Conservation (phyloP, 2,329 filamentous ascomycete species). For the Rosellinia necatrix region DNA sequence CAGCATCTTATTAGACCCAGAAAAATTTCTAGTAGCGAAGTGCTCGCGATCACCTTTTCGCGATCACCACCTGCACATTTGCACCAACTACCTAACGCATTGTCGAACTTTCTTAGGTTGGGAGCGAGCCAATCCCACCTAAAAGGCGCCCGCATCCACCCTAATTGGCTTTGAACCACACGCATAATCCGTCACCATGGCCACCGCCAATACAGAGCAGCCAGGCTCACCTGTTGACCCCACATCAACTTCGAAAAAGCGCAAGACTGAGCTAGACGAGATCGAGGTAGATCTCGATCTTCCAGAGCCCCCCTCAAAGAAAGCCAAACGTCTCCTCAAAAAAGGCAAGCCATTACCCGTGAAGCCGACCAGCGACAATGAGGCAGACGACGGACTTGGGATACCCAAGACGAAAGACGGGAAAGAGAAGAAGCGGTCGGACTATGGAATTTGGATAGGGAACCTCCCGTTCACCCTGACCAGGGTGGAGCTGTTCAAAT, state of each 20-base stretch:
- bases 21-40: conserved; percentile 36
- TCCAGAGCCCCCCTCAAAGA: conserved; percentile 96
- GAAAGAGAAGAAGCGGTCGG: conserved; percentile 66
- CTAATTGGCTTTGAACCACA: background rate
- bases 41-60: background rate
- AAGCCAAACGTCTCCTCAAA: conserved; percentile 85
- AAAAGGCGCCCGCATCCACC: background rate
- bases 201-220: conserved; percentile 21
- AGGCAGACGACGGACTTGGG: conserved; percentile 41
- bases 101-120: background rate
- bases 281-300: conserved; percentile 87
- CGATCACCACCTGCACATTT: background rate
- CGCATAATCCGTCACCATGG: conserved; percentile 21
- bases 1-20: conserved; percentile 43
- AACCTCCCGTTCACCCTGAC: conserved; percentile 87
- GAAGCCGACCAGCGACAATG: conserved; percentile 49
- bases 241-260: conserved; percentile 60
- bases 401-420: conserved; percentile 43
- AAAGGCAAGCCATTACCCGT: conserved; percentile 69
- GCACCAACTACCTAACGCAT: too few species aligned
- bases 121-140: background rate
- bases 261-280: conserved; percentile 71
- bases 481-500: conserved; percentile 73
- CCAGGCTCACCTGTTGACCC: conserved; percentile 20
- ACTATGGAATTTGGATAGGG: conserved; percentile 92